phyloP scores from a whole-genome alignment of 2,329 filamentous ascomycete genomes.

The Fusarium coffeatum region DNA sequence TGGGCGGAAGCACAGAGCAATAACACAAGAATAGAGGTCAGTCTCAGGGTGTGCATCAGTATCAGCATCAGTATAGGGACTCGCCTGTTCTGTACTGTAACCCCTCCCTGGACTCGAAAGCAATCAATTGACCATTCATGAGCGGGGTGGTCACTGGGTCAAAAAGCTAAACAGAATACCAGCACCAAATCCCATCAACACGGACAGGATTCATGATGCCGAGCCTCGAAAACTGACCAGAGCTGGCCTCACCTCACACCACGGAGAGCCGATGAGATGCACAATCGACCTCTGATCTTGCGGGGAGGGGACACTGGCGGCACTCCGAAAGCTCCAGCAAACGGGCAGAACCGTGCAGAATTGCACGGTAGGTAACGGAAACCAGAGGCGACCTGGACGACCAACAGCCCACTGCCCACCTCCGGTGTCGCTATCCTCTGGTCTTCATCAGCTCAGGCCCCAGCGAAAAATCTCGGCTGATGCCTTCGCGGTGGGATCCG shows the following conservation, averaged over 20 bases:
- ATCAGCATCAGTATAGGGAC: neutral
- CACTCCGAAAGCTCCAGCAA: slow-evolving; percentile 39
- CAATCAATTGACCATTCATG: slow-evolving; percentile 35
- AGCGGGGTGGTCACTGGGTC: slow-evolving; percentile 33
- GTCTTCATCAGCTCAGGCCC: slow-evolving; percentile 47
- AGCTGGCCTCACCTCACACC: slow-evolving; percentile 42
- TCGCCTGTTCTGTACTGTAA: slow-evolving; percentile 7
- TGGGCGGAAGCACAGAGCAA: slow-evolving; percentile 25
- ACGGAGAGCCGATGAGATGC: slow-evolving; percentile 36
- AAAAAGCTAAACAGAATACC: slow-evolving; percentile 23
- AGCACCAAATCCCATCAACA: slow-evolving; percentile 32
- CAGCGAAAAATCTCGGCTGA: slow-evolving; percentile 47
- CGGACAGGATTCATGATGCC: slow-evolving; percentile 32
- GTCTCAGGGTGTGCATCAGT: slow-evolving; percentile 15
- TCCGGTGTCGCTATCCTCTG: slow-evolving; percentile 46
- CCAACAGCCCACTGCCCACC: slow-evolving; percentile 48
- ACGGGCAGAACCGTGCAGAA: slow-evolving; percentile 47
- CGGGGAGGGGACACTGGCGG: slow-evolving; percentile 33
- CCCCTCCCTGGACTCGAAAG: slow-evolving; percentile 22
- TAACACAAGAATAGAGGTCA: slow-evolving; percentile 1
- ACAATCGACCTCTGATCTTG: slow-evolving; percentile 29
- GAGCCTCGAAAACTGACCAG: slow-evolving; percentile 42
- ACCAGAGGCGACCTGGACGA: slow-evolving; percentile 38
- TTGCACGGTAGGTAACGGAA: slow-evolving; percentile 40
- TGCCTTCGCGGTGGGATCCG: slow-evolving; percentile 46